phyloP scores from a whole-genome alignment of 192 early-diverging fungal species.

The Lobosporangium transversale region DNA sequence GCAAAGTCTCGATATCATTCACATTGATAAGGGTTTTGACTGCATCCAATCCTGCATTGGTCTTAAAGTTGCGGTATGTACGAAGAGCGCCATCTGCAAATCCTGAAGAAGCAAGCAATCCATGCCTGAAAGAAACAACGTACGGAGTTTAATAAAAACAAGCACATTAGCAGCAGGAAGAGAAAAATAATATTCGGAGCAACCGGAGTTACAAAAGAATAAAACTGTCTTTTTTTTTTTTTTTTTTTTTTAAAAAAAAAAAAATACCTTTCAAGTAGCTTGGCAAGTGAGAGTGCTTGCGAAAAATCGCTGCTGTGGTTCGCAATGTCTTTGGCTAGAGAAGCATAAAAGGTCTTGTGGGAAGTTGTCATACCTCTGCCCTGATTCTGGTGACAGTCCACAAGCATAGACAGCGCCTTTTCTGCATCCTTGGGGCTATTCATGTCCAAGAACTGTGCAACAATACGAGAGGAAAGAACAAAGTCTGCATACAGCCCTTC shows the following conservation, averaged over 20 bases:
- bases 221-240: too few relatives aligned
- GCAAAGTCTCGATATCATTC: conserved; percentile 30
- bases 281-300: conserved; percentile 40
- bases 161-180: background rate
- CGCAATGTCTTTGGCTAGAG: conserved; percentile 45
- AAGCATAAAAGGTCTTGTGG: conserved; percentile 36
- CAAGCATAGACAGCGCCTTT: conserved; percentile 38
- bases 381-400: conserved; percentile 34
- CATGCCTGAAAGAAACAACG: conserved; percentile 17
- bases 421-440: conserved; percentile 43
- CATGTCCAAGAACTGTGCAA: conserved; percentile 37
- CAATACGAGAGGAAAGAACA: conserved; percentile 33
- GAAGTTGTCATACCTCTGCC: conserved; percentile 19
- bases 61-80: conserved; percentile 39
- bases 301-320: conserved; percentile 47
- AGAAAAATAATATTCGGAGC: background rate
- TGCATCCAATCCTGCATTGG: conserved; percentile 29
- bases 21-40: conserved; percentile 22
- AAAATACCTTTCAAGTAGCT: conserved; percentile 36
- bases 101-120: conserved; percentile 33
- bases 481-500: conserved; percentile 40
- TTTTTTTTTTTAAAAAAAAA: background rate
- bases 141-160: background rate
- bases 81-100: conserved; percentile 48
- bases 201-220: too few relatives aligned